phyloP scores from a whole-genome alignment of 2,329 filamentous ascomycete genomes.

The Hypomyces perniciosus region DNA sequence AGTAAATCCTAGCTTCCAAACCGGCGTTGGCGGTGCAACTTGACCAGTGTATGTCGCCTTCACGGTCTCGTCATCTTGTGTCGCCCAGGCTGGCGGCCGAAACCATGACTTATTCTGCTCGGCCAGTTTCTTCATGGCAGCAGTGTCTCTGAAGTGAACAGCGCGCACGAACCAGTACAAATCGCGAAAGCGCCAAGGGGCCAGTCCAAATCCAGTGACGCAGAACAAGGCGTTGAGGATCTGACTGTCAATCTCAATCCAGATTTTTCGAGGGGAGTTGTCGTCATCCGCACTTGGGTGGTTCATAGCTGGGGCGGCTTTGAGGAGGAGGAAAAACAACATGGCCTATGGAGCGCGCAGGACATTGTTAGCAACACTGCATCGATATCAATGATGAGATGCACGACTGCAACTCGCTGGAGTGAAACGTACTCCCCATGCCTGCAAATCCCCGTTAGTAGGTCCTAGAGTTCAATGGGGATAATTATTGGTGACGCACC shows the following conservation, averaged over 20 bases:
- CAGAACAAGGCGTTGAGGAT: constrained; percentile 77
- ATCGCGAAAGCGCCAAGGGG: constrained; percentile 80
- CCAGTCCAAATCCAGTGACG: constrained; percentile 76
- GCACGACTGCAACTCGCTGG: not conserved
- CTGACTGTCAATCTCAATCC: constrained; percentile 82
- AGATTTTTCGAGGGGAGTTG: constrained; percentile 69
- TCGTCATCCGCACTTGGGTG: constrained; percentile 62
- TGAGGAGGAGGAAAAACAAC: constrained; percentile 25
- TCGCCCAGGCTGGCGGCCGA: constrained; percentile 21
- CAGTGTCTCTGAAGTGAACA: constrained; percentile 14
- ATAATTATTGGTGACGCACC: constrained; percentile 12
- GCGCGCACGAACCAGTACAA: constrained; percentile 48
- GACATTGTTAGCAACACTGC: constrained; percentile 3
- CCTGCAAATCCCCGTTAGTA: not conserved
- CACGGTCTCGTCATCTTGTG: constrained; percentile 5
- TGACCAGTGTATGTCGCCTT: constrained; percentile 17
- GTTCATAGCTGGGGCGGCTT: constrained; percentile 59
- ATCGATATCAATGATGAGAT: not conserved
- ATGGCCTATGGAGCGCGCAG: constrained; percentile 17
- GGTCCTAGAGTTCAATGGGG: not conserved
- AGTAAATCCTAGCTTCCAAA: constrained; percentile 21
- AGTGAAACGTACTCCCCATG: not conserved
- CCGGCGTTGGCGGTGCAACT: constrained; percentile 17
- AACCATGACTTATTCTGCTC: constrained; percentile 23
- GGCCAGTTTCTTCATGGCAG: constrained; percentile 19